These are phyloP conservation scores for Picea abies DNA, from an alignment of 83 land plant species.

Conservation along the genomic window DNA sequence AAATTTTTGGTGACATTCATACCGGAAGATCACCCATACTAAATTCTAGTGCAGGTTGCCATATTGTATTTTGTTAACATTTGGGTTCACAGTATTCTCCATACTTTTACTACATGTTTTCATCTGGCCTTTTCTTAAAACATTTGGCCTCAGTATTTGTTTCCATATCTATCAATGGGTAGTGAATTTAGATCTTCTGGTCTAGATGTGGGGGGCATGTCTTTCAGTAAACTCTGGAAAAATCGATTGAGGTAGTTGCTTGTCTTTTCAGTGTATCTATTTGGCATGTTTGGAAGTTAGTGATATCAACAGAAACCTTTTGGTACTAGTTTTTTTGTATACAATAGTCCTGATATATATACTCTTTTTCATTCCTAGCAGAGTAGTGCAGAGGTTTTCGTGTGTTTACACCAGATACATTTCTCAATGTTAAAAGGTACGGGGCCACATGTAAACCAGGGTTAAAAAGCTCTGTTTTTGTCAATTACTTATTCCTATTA, in stretches of 20 bases:
- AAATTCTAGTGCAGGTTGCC: not conserved
- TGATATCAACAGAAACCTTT: slow-evolving; percentile 13
- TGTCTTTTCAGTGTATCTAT: slow-evolving; percentile 9
- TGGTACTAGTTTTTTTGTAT: slow-evolving; percentile 10
- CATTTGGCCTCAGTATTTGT: not conserved
- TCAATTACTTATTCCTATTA: not conserved
- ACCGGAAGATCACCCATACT: not conserved
- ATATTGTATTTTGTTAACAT: not conserved
- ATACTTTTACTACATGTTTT: not conserved
- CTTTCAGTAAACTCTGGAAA: not conserved
- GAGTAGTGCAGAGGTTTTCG: not conserved
- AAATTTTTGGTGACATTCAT: not conserved
- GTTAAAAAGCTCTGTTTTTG: not conserved
- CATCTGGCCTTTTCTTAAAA: not conserved
- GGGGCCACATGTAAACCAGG: not conserved
- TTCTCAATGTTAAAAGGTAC: not conserved
- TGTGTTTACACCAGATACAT: not conserved
- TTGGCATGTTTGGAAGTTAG: slow-evolving; percentile 15
- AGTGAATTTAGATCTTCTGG: not conserved
- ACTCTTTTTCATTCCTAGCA: not conserved
- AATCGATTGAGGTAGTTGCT: slow-evolving; percentile 7
- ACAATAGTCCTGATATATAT: not conserved
- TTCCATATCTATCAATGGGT: not conserved
- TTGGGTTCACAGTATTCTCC: not conserved
- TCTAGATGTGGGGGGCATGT: slow-evolving; percentile 1